A percentile compares a stretch with the other conserved stretches of the same genome.
These are phyloP conservation scores for Colletotrichum navitas DNA, from an alignment of 2,329 filamentous ascomycete species.

Conservation along the genomic window DNA sequence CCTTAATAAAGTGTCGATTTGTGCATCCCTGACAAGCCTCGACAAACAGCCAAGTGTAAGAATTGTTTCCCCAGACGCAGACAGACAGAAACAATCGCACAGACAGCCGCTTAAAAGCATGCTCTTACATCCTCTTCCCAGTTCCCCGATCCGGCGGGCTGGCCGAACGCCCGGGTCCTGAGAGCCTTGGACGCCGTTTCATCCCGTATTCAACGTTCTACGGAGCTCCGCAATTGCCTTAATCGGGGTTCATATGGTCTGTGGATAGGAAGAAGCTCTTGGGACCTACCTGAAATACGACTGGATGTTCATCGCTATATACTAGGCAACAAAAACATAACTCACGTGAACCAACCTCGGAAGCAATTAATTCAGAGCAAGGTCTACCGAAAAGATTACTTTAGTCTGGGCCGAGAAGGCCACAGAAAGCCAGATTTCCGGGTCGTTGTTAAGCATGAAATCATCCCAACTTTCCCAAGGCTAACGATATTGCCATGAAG, in stretches of 20 bases:
- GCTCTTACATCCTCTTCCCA: not conserved
- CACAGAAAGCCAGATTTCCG: not conserved
- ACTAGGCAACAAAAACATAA: no score
- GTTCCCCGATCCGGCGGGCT: constrained; percentile 4
- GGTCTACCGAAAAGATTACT: constrained; percentile 15
- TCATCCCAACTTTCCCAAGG: not conserved
- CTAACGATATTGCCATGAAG: not conserved
- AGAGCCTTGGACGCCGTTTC: constrained; percentile 5
- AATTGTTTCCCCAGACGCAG: not conserved
- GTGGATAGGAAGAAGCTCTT: not conserved
- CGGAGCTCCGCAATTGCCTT: constrained; percentile 39
- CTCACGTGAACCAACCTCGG: not conserved
- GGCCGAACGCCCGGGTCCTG: not conserved
- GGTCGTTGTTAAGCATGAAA: not conserved
- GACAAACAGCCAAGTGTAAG: not conserved
- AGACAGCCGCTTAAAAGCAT: not conserved
- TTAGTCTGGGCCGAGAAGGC: not conserved
- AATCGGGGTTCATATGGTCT: not conserved
- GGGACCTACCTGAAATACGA: not conserved
- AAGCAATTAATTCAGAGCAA: constrained; percentile 5
- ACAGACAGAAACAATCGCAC: not conserved
- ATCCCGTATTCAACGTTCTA: constrained; percentile 10
- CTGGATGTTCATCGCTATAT: not conserved
- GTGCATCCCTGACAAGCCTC: not conserved
- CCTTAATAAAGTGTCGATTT: not conserved